Conservation (phyloP, 1,284 basidiomycete species). For the Trichosporon ovoides region DNA sequence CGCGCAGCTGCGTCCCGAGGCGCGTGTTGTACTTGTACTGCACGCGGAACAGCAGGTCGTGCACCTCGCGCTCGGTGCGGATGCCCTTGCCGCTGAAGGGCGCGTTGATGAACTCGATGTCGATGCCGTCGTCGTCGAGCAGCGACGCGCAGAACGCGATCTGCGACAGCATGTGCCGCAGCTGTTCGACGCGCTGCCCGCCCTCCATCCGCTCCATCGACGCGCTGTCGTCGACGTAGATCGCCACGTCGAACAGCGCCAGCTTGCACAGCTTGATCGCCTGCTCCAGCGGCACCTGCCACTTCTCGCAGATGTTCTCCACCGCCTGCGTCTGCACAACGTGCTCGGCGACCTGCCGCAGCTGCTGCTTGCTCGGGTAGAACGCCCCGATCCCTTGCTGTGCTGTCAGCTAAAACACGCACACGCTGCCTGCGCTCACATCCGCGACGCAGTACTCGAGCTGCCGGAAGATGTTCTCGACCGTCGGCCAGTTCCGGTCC, state of each 20-base stretch:
- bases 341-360: conserved; percentile 47
- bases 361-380: conserved; percentile 45
- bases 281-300: conserved; percentile 49
- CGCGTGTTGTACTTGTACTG: conserved; percentile 6
- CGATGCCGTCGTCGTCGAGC: conserved; percentile 50
- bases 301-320: conserved; percentile 45
- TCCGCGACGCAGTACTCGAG: conserved; percentile 48
- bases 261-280: conserved; percentile 47
- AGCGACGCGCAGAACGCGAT: conserved; percentile 45
- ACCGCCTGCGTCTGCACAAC: conserved; percentile 47
- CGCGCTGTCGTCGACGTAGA: conserved; percentile 49
- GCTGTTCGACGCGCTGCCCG: conserved; percentile 48
- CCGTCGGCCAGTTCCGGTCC: neutral
- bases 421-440: conserved; percentile 36
- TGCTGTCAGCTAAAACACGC: conserved; percentile 7
- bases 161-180: conserved; percentile 46
- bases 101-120: conserved; percentile 51
- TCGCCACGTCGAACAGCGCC: conserved; percentile 45
- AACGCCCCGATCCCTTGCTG: conserved; percentile 50
- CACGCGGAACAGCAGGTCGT: conserved; percentile 7
- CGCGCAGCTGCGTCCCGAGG: conserved; percentile 24
- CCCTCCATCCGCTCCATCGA: conserved; percentile 48
- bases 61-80: conserved; percentile 34
- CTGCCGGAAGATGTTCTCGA: neutral
- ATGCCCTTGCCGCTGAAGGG: conserved; percentile 48